Percentiles rank a stretch among this genome's conserved stretches.
Conservation (phyloP, 768 basidiomycete genomes). For the Agrocybe pediades region DNA sequence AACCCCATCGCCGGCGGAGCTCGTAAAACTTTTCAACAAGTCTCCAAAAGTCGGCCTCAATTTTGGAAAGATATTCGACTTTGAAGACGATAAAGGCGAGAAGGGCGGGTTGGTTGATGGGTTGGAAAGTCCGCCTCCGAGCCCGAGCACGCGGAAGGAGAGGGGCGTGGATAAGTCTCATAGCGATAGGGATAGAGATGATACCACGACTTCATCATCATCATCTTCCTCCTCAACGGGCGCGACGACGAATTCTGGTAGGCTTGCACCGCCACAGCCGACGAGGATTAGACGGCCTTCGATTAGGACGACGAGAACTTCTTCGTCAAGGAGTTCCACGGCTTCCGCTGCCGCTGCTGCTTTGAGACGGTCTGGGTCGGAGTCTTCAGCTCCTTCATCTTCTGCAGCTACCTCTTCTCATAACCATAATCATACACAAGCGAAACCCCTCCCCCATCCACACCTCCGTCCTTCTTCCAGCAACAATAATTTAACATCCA, state of each 20-base stretch:
- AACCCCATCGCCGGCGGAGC: slow-evolving; percentile 70
- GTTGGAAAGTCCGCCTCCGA: slow-evolving; percentile 41
- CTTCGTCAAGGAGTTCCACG: slow-evolving; percentile 16
- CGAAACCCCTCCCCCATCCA: slow-evolving; percentile 47
- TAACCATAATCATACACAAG: slow-evolving; percentile 12
- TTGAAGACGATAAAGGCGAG: slow-evolving; percentile 37
- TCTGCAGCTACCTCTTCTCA: slow-evolving; percentile 23
- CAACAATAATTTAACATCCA: slow-evolving; percentile 16
- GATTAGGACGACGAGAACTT: slow-evolving; percentile 45
- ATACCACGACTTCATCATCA: background rate
- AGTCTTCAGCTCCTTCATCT: slow-evolving; percentile 30
- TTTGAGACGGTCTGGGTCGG: slow-evolving; percentile 11
- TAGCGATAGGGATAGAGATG: background rate
- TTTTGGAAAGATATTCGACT: slow-evolving; percentile 80
- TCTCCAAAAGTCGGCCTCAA: slow-evolving; percentile 74
- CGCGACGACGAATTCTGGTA: background rate
- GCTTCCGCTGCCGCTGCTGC: background rate
- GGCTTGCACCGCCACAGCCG: slow-evolving; percentile 30
- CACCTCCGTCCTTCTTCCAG: slow-evolving; percentile 31
- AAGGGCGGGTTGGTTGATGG: slow-evolving; percentile 25
- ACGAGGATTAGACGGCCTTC: slow-evolving; percentile 60
- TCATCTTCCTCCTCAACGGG: background rate
- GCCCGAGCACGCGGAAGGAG: slow-evolving; percentile 49
- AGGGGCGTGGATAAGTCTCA: slow-evolving; percentile 28
- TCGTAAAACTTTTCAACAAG: slow-evolving; percentile 65